Percentiles rank a stretch among this genome's conserved stretches.
phyloP scores from a whole-genome alignment of 768 basidiomycete genomes.

The Sutorius australiensis region DNA sequence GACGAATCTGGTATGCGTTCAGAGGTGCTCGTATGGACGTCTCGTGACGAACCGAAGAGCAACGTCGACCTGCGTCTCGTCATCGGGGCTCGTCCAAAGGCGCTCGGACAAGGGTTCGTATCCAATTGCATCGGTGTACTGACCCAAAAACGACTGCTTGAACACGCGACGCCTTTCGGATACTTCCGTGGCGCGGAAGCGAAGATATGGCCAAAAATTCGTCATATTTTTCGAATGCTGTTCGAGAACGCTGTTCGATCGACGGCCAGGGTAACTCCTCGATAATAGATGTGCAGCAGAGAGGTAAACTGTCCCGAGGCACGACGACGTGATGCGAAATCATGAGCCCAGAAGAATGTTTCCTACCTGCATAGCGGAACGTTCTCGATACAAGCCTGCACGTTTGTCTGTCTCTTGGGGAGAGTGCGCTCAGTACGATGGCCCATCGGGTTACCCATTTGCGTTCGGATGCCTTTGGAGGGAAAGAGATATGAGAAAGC shows the following conservation, averaged over 20 bases:
- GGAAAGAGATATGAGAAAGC: slow-evolving; percentile 46
- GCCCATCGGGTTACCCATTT: slow-evolving; percentile 52
- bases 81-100: slow-evolving; percentile 60
- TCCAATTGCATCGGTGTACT: slow-evolving; percentile 26
- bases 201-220: slow-evolving; percentile 73
- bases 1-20: slow-evolving; percentile 47
- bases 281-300: slow-evolving; percentile 52
- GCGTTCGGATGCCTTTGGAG: slow-evolving; percentile 57
- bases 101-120: slow-evolving; percentile 36
- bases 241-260: slow-evolving; percentile 39
- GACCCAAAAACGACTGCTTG: slow-evolving; percentile 48
- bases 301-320: slow-evolving; percentile 49
- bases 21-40: not conserved
- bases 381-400: slow-evolving; percentile 56
- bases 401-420: slow-evolving; percentile 38
- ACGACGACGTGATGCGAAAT: not conserved
- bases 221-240: slow-evolving; percentile 44
- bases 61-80: slow-evolving; percentile 52
- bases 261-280: slow-evolving; percentile 46
- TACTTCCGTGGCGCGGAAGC: slow-evolving; percentile 45
- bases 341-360: not conserved
- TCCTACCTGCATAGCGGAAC: slow-evolving; percentile 60
- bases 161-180: slow-evolving; percentile 37
- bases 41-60: slow-evolving; percentile 48
- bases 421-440: slow-evolving; percentile 49